These are phyloP conservation scores for Porodaedalea pini DNA, from an alignment of 1,284 basidiomycete genomes.

Conservation along the genomic window DNA sequence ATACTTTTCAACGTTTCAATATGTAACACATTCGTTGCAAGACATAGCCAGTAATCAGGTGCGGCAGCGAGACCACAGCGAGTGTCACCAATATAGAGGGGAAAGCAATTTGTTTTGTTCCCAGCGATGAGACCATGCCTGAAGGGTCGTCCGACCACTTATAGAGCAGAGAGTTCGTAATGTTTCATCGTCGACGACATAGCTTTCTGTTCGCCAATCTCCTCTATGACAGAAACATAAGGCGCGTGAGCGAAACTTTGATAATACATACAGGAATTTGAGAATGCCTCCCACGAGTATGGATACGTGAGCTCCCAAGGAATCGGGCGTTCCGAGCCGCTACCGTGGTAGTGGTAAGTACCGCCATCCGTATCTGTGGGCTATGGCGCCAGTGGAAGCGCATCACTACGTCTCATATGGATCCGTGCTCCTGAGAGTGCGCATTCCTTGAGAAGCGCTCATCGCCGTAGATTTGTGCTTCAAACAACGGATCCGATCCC, in stretches of 20 bases:
- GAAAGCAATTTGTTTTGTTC: background rate
- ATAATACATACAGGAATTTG: background rate
- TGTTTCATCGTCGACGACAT: background rate
- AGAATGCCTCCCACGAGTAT: background rate
- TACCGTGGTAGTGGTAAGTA: background rate
- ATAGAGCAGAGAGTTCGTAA: background rate
- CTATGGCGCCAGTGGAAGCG: background rate
- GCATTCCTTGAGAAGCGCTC: background rate
- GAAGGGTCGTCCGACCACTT: background rate
- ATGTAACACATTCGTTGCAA: background rate
- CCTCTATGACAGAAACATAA: background rate
- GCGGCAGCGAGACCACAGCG: background rate
- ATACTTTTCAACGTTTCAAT: constrained; percentile 1
- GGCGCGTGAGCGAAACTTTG: background rate
- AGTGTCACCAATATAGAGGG: background rate
- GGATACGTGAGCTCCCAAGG: background rate
- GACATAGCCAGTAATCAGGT: background rate
- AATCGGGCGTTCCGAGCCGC: background rate
- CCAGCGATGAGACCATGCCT: constrained; percentile 7
- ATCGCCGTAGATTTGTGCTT: too few species aligned
- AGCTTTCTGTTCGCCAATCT: background rate
- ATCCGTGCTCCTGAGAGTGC: background rate
- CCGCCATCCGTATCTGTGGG: background rate
- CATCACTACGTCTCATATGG: background rate
- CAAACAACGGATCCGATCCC: too few species aligned